Conservation (phyloP, 805 yeast genomes). For the Huiozyma sinensis region DNA sequence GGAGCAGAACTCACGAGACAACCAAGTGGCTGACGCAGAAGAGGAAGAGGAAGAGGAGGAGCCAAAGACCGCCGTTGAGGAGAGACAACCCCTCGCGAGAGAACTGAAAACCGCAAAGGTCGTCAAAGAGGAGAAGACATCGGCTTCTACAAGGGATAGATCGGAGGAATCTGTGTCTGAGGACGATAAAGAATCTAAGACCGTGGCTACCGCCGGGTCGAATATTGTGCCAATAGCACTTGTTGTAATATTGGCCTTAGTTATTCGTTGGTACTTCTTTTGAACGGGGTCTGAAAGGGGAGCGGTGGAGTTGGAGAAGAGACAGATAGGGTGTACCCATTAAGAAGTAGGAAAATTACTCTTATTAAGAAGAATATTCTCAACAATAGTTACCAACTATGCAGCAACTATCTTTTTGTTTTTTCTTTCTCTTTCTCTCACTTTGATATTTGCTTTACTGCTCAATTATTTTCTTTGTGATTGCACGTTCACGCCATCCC, state of each 20-base stretch:
- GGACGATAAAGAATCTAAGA: background rate
- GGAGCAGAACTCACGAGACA: background rate
- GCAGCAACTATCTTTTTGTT: too few relatives aligned
- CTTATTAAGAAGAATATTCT: too few relatives aligned
- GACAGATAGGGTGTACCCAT: too few relatives aligned
- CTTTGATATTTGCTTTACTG: too few relatives aligned
- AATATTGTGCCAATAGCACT: background rate
- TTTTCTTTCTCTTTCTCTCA: too few relatives aligned
- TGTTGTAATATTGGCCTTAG: conserved; percentile 1
- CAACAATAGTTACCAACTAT: too few relatives aligned
- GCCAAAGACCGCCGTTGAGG: background rate
- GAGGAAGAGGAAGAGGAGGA: conserved; percentile 3
- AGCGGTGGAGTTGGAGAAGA: too few relatives aligned
- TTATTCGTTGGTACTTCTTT: conserved; percentile 1
- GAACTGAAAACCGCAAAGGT: conserved; percentile 4
- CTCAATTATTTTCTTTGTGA: too few relatives aligned
- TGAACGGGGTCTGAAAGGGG: background rate
- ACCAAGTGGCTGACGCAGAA: background rate
- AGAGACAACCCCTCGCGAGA: background rate
- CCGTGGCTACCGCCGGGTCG: background rate
- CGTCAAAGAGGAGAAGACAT: background rate
- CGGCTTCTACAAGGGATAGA: background rate
- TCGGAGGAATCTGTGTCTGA: background rate
- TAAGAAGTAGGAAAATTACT: too few relatives aligned
- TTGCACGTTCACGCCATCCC: too few relatives aligned